Evolutionary conservation across 1,284 basidiomycete genomes (phyloP).

Genomic region (Peniophora sp.): DNA sequence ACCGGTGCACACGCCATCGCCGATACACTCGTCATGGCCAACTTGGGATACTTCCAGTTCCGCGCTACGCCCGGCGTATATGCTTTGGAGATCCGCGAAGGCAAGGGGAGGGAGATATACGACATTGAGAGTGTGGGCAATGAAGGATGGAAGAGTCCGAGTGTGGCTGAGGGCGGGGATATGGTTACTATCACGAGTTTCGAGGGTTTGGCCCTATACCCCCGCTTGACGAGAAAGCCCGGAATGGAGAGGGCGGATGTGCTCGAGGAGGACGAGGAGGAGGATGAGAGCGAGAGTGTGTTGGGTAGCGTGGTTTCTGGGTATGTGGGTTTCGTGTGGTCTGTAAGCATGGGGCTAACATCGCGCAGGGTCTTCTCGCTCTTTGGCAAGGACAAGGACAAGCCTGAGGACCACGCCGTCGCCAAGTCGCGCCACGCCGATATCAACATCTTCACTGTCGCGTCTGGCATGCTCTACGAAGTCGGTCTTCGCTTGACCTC

Average conservation of each 20-base stretch:
- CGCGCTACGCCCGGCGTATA: slow-evolving; percentile 88
- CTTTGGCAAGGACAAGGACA: slow-evolving; percentile 26
- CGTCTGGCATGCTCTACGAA: slow-evolving; percentile 94
- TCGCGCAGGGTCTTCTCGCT: slow-evolving; percentile 44
- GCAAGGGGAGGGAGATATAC: slow-evolving; percentile 78
- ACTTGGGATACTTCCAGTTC: slow-evolving; percentile 95
- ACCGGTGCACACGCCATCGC: slow-evolving; percentile 48
- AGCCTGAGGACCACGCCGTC: slow-evolving; percentile 14
- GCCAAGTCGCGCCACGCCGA: slow-evolving; percentile 59
- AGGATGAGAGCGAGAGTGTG: slow-evolving; percentile 26
- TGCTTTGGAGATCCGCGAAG: slow-evolving; percentile 74
- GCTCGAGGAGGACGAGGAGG: slow-evolving; percentile 40
- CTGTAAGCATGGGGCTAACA: not conserved
- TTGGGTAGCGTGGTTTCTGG: slow-evolving; percentile 40
- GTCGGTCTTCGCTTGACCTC: slow-evolving; percentile 31
- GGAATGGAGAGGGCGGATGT: slow-evolving; percentile 85
- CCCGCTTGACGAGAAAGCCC: slow-evolving; percentile 59
- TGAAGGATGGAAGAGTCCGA: slow-evolving; percentile 76
- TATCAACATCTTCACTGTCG: slow-evolving; percentile 99
- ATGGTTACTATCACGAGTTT: slow-evolving; percentile 79
- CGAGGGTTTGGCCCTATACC: slow-evolving; percentile 84
- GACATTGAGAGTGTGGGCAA: slow-evolving; percentile 77
- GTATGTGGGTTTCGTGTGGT: slow-evolving; percentile 24
- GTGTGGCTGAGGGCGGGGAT: slow-evolving; percentile 56
- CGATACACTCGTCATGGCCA: slow-evolving; percentile 88